Percentiles rank a stretch among this genome's conserved stretches.
phyloP scores from a whole-genome alignment of 1,139 yeast genomes.

The Protomyces pachydermus region DNA sequence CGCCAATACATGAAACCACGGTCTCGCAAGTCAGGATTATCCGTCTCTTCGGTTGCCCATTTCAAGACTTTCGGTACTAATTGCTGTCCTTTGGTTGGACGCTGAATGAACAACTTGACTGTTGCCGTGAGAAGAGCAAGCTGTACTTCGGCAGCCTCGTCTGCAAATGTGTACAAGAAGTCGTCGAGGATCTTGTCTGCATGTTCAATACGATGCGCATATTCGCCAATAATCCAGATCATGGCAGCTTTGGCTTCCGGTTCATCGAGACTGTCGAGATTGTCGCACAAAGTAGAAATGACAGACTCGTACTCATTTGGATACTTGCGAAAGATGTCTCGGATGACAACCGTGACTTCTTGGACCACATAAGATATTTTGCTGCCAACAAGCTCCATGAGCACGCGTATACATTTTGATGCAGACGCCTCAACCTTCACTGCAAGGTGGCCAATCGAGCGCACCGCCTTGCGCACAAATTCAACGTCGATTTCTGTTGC shows the following conservation, averaged over 20 bases:
- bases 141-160: slow-evolving; percentile 70
- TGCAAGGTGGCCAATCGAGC: slow-evolving; percentile 87
- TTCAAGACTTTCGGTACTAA: slow-evolving; percentile 58
- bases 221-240: slow-evolving; percentile 81
- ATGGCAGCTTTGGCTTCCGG: slow-evolving; percentile 74
- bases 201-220: slow-evolving; percentile 50
- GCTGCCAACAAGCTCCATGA: slow-evolving; percentile 57
- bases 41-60: slow-evolving; percentile 68
- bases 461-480: slow-evolving; percentile 78
- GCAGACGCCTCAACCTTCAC: slow-evolving; percentile 63
- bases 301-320: slow-evolving; percentile 51
- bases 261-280: slow-evolving; percentile 53
- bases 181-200: slow-evolving; percentile 48
- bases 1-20: slow-evolving; percentile 86
- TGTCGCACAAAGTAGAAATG: slow-evolving; percentile 46
- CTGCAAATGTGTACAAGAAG: slow-evolving; percentile 49
- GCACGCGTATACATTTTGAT: slow-evolving; percentile 57
- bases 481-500: slow-evolving; percentile 81
- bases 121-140: slow-evolving; percentile 67
- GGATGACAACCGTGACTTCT: slow-evolving; percentile 70
- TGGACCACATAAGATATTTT: slow-evolving; percentile 73
- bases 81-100: slow-evolving; percentile 53
- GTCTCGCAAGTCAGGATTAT: slow-evolving; percentile 79
- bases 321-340: slow-evolving; percentile 70
- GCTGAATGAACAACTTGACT: slow-evolving; percentile 59